Base-by-base conservation (phyloP, 129 eudicot species). In the Calendula officinalis region DNA sequence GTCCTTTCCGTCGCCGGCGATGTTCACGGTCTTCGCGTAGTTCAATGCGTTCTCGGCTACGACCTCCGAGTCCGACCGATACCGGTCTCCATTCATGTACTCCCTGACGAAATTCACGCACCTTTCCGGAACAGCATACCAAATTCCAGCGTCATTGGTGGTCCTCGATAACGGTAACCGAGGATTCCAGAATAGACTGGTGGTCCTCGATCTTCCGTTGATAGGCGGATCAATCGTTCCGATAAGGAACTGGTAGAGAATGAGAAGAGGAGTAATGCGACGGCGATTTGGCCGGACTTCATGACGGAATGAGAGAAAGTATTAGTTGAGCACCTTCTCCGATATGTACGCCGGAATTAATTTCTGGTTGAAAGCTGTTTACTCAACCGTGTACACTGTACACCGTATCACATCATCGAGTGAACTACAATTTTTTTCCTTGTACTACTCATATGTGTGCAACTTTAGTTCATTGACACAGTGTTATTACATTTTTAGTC, bases 71-170 rank as follows among this genome's bases (percentile, higher is more conserved):
- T 90, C 97, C 40, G 76, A 73, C 53, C 15, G 16, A 58, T 84
- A 90, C 4, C 77, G 74, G 3, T 77, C 83, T 7, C 95, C 87
- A 12, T 75, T 81, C 70, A 82, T 64, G 72, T 90, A 90, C 11
- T 84, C 80, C 77, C 61, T 40, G 30, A 90, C 95, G 44, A 64
- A 90, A 3, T 44, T 46, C 35, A n/a, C 56, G 39, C 97, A 90
- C 46, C 58, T 76, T 32, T 62, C 60, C 15, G 95, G 97, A 47
- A 90, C 69, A 49, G 14, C 49, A 2, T 22, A 39, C 95, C 95
- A 86, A 34, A 14, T 9, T 5, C 87, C 87, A 30, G 89, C 91
- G 57, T 84, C 83, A 37, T 86, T 84, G 3, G 87, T 45, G n/a
- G n/a, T n/a, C n/a, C n/a, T n/a, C n/a, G n/a, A n/a, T n/a, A n/a